Percentiles rank a stretch among this genome's conserved stretches.
Conservation (phyloP, 768 basidiomycete genomes). For the Stropharia rugosoannulata region DNA sequence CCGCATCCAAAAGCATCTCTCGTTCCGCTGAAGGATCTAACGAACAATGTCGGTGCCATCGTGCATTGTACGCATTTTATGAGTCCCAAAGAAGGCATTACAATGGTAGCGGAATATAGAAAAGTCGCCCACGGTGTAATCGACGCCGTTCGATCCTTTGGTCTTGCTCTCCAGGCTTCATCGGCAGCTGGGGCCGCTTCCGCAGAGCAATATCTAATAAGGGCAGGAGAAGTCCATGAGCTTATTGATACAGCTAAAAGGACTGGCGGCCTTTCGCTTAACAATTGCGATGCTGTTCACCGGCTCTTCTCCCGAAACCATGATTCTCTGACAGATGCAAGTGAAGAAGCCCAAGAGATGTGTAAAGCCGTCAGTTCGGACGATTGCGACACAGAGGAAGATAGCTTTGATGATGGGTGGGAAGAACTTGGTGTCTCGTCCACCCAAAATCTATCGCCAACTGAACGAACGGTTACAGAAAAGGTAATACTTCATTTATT, state of each 20-base stretch:
- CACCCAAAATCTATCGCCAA: conserved; percentile 39
- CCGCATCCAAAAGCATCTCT: conserved; percentile 52
- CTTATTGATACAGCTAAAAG: conserved; percentile 51
- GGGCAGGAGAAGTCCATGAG: conserved; percentile 61
- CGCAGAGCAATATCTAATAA: conserved; percentile 52
- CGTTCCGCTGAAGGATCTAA: conserved; percentile 52
- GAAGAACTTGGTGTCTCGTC: conserved; percentile 59
- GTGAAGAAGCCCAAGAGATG: conserved; percentile 58
- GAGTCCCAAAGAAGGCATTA: conserved; percentile 40
- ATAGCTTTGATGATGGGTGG: conserved; percentile 57
- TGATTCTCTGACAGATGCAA: conserved; percentile 59
- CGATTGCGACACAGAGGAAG: conserved; percentile 29
- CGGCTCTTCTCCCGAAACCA: conserved; percentile 51
- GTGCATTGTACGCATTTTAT: conserved; percentile 51
- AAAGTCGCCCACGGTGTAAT: conserved; percentile 41
- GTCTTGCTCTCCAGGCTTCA: conserved; percentile 39
- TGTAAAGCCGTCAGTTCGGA: conserved; percentile 36
- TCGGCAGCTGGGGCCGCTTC: conserved; percentile 5
- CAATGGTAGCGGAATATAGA: conserved; percentile 44
- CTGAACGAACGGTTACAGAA: conserved; percentile 57
- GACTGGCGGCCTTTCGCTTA: conserved; percentile 47
- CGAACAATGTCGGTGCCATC: conserved; percentile 46
- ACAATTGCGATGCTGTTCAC: conserved; percentile 58
- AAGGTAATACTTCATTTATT: conserved; percentile 40
- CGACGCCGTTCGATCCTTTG: conserved; percentile 41